Evolutionary conservation across 495 filamentous ascomycete species (phyloP).

Genomic region (Penicillium paxilli): DNA sequence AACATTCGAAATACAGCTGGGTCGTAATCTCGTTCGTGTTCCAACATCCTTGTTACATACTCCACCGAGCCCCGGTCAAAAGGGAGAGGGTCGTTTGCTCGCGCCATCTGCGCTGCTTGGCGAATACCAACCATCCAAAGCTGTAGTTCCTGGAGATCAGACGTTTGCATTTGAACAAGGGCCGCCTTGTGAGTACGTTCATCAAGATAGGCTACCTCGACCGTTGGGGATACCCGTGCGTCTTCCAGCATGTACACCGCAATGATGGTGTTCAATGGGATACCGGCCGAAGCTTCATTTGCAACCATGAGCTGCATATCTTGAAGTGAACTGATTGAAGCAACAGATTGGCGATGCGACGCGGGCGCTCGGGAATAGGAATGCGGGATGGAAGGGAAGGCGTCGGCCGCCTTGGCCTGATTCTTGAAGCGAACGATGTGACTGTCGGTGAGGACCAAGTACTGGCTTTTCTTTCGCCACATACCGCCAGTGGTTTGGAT

Average conservation of each 20-base stretch:
- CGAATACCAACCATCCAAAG: conserved; percentile 73
- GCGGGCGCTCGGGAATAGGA: conserved; percentile 39
- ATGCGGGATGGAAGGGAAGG: conserved; percentile 55
- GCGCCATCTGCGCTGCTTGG: conserved; percentile 55
- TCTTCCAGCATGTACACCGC: conserved; percentile 80
- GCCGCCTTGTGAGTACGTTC: conserved; percentile 63
- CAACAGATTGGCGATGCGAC: conserved; percentile 53
- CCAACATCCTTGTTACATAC: conserved; percentile 65
- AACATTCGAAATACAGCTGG: conserved; percentile 75
- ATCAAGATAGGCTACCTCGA: conserved; percentile 77
- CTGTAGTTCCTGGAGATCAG: conserved; percentile 70
- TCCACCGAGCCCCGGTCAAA: conserved; percentile 62
- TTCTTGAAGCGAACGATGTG: conserved; percentile 82
- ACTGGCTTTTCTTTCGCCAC: conserved; percentile 84
- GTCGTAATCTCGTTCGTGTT: conserved; percentile 68
- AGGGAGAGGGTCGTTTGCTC: conserved; percentile 52
- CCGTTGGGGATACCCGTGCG: conserved; percentile 71
- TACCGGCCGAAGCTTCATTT: conserved; percentile 49
- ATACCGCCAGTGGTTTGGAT: conserved; percentile 78
- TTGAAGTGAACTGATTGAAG: conserved; percentile 60
- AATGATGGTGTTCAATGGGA: conserved; percentile 72
- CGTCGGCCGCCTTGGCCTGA: conserved; percentile 67
- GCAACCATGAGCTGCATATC: conserved; percentile 57
- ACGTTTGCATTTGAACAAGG: conserved; percentile 67
- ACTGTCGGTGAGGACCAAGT: conserved; percentile 84